Evolutionary conservation across 164 flowering plant genomes (phyloP).

Genomic region (Brasenia schreberi): DNA sequence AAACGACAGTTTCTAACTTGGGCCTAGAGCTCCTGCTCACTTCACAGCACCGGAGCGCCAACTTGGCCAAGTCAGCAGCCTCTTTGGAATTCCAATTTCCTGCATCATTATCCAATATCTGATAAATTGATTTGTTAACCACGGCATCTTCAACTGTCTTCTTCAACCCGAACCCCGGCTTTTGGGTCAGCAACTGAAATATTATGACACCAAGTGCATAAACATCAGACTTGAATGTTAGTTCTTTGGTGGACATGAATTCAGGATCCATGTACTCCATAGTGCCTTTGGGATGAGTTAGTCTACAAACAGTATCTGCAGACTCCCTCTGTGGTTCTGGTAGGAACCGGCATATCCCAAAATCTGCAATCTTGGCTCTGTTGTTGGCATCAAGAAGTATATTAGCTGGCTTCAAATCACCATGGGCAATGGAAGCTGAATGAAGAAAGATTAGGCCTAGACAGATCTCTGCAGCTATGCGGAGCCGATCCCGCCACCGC

Average conservation of each 20-base stretch:
- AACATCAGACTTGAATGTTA: slow-evolving; percentile 20
- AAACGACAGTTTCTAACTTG: slow-evolving; percentile 9
- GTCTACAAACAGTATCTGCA: slow-evolving; percentile 12
- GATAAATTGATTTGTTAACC: slow-evolving; percentile 10
- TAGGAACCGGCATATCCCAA: slow-evolving; percentile 32
- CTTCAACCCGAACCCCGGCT: slow-evolving; percentile 22
- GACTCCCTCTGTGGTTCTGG: no score
- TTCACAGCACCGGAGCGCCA: slow-evolving; percentile 31
- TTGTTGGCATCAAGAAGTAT: slow-evolving; percentile 44
- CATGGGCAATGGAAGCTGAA: slow-evolving; percentile 23
- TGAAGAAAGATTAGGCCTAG: slow-evolving; percentile 48
- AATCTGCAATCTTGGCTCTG: slow-evolving; percentile 34
- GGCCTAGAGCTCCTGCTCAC: slow-evolving; percentile 1
- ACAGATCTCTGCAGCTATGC: slow-evolving; percentile 40
- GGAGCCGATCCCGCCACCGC: slow-evolving; percentile 40
- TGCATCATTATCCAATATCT: slow-evolving; percentile 27
- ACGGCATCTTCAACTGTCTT: slow-evolving; percentile 13
- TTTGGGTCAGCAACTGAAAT: slow-evolving; percentile 44
- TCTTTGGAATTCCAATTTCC: slow-evolving; percentile 54
- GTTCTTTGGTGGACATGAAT: slow-evolving; percentile 15
- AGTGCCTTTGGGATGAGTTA: slow-evolving; percentile 68
- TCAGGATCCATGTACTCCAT: slow-evolving; percentile 72
- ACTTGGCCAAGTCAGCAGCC: slow-evolving; percentile 25
- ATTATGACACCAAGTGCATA: slow-evolving; percentile 1
- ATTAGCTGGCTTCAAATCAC: slow-evolving; percentile 31